Evolutionary conservation across 306 rosid species (phyloP).

Genomic region (Urtica urens): DNA sequence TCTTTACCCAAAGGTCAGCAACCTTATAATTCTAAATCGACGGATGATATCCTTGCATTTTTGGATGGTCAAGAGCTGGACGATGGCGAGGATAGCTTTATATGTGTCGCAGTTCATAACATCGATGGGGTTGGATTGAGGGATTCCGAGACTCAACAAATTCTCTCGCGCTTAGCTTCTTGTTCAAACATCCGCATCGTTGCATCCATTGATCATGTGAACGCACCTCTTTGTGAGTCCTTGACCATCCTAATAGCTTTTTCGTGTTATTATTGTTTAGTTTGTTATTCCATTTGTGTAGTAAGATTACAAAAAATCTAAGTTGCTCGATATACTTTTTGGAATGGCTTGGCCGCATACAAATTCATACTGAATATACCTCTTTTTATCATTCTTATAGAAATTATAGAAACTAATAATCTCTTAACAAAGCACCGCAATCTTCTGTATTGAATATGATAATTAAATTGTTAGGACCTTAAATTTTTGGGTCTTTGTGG

Average conservation of each 20-base stretch:
- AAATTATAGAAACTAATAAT: too few relatives aligned
- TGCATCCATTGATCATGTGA: constrained; percentile 81
- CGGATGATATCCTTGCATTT: constrained; percentile 68
- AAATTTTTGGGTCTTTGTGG: too few relatives aligned
- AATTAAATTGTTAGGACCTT: too few relatives aligned
- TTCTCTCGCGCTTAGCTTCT: constrained; percentile 66
- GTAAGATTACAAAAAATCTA: too few relatives aligned
- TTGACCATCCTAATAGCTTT: too few relatives aligned
- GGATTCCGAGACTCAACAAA: constrained; percentile 70
- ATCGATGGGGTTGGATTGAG: constrained; percentile 89
- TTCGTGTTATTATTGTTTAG: too few relatives aligned
- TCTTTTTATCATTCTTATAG: too few relatives aligned
- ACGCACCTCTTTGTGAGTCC: constrained; percentile 70
- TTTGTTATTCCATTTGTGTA: background rate
- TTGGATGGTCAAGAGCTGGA: constrained; percentile 46
- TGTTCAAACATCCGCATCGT: constrained; percentile 57
- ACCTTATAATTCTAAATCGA: constrained; percentile 52
- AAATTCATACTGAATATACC: background rate
- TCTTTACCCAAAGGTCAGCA: constrained; percentile 37
- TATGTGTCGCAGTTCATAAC: constrained; percentile 68
- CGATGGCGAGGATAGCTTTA: constrained; percentile 32
- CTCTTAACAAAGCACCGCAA: too few relatives aligned
- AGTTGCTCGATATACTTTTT: too few relatives aligned
- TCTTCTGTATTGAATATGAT: too few relatives aligned
- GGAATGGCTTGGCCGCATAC: background rate